Evolutionary conservation across 2,329 filamentous ascomycete genomes (phyloP).

Genomic region (Aspergillus sp.): DNA sequence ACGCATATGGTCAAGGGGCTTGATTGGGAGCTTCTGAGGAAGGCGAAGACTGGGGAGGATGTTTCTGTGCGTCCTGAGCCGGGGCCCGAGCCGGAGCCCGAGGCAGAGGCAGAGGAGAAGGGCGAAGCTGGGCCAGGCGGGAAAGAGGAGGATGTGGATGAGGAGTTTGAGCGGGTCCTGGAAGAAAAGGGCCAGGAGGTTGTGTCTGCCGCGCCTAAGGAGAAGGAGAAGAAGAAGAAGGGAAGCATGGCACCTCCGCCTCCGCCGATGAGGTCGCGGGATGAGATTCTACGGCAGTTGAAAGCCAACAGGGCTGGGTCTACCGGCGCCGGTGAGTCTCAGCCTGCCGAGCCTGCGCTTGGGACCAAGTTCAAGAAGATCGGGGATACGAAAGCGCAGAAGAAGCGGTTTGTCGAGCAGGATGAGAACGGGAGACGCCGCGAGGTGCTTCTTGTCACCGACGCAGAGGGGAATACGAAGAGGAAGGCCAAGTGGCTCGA

Average conservation of each 20-base stretch:
- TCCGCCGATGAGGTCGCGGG: slow-evolving; percentile 43
- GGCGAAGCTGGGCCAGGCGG: slow-evolving; percentile 55
- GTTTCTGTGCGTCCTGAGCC: slow-evolving; percentile 32
- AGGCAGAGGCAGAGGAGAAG: slow-evolving; percentile 21
- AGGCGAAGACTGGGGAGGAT: slow-evolving; percentile 43
- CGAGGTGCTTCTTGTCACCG: slow-evolving; percentile 51
- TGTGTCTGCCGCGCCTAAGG: slow-evolving; percentile 19
- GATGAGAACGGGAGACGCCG: slow-evolving; percentile 44
- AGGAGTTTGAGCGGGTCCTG: slow-evolving; percentile 43
- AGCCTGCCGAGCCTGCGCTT: slow-evolving; percentile 40
- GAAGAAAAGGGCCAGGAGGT: slow-evolving; percentile 29
- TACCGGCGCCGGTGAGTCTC: slow-evolving; percentile 29
- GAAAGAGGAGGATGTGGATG: slow-evolving; percentile 48
- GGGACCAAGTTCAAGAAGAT: slow-evolving; percentile 49
- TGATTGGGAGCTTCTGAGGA: slow-evolving; percentile 62
- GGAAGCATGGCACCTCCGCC: slow-evolving; percentile 40
- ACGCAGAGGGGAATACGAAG: slow-evolving; percentile 53
- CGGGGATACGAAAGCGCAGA: slow-evolving; percentile 37
- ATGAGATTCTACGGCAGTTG: slow-evolving; percentile 51
- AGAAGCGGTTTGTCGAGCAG: slow-evolving; percentile 45
- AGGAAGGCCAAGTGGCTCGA: slow-evolving; percentile 49
- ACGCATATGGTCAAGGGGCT: slow-evolving; percentile 89
- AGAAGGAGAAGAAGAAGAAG: slow-evolving; percentile 43
- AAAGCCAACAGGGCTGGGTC: slow-evolving; percentile 42
- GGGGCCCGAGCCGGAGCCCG: slow-evolving; percentile 14